Evolutionary conservation across 345 rosid genomes (phyloP).

Genomic region (Linum tenue): DNA sequence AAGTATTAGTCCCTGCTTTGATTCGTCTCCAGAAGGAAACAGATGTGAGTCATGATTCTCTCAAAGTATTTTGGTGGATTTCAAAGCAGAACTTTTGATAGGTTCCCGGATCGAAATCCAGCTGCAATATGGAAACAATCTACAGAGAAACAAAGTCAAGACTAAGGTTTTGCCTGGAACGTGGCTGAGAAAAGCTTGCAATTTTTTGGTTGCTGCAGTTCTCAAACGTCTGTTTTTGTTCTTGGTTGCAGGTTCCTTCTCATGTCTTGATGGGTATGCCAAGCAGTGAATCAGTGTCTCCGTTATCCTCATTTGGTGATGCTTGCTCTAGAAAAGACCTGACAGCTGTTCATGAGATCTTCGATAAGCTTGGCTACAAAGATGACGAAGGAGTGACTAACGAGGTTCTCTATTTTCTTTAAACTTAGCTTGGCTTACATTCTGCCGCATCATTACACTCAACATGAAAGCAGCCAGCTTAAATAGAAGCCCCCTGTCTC

Average conservation of each 20-base stretch:
- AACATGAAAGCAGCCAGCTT: neutral
- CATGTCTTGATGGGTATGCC: slow-evolving; percentile 76
- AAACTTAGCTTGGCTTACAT: neutral
- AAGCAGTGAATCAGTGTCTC: slow-evolving; percentile 40
- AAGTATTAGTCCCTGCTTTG: slow-evolving; percentile 63
- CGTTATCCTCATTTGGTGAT: slow-evolving; percentile 77
- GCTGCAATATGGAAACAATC: neutral
- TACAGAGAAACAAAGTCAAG: neutral
- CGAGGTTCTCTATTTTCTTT: slow-evolving; percentile 42
- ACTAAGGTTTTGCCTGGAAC: neutral
- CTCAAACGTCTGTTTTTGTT: slow-evolving; percentile 1
- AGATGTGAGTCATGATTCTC: slow-evolving; percentile 38
- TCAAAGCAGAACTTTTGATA: too few species aligned
- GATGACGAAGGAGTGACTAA: slow-evolving; percentile 83
- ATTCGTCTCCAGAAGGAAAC: slow-evolving; percentile 78
- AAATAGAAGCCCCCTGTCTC: neutral
- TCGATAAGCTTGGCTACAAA: slow-evolving; percentile 67
- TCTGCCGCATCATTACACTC: neutral
- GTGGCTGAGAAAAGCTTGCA: neutral
- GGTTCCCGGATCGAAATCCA: too few species aligned
- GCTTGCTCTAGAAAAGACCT: slow-evolving; percentile 86
- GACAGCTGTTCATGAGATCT: slow-evolving; percentile 69
- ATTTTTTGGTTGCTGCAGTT: neutral
- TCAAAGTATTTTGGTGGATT: neutral
- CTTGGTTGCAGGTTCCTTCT: slow-evolving; percentile 60